A percentile compares a stretch with the other conserved stretches of the same genome.
These are phyloP conservation scores for Eucalyptus polybractea DNA, from an alignment of 345 rosid species.

Conservation along the genomic window DNA sequence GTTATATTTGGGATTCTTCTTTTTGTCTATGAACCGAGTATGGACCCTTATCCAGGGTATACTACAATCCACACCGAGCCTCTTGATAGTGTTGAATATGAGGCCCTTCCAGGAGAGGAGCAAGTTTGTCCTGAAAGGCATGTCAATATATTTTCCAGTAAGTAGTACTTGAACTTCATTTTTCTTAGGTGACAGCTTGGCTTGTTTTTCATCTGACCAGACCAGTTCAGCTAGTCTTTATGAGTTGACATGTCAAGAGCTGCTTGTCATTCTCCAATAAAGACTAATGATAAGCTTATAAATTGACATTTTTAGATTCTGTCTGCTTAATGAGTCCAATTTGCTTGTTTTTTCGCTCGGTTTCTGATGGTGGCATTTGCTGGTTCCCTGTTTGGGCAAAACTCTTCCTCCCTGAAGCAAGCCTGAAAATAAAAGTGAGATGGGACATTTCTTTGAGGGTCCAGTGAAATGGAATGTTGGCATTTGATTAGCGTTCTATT, in stretches of 20 bases:
- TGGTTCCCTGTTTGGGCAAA: background rate
- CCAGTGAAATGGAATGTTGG: background rate
- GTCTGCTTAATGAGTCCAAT: background rate
- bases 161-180: background rate
- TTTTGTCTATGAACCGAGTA: conserved; percentile 50
- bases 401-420: background rate
- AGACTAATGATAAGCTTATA: background rate
- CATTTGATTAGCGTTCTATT: background rate
- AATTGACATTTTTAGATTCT: background rate
- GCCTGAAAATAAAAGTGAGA: background rate
- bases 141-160: conserved; percentile 66
- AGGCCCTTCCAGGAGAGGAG: conserved; percentile 68
- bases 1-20: conserved; percentile 68
- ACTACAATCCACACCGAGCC: conserved; percentile 25
- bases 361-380: background rate
- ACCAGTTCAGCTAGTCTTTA: background rate
- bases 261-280: background rate
- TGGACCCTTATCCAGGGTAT: conserved; percentile 69
- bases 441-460: background rate
- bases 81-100: conserved; percentile 45
- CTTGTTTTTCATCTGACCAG: background rate
- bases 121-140: conserved; percentile 72
- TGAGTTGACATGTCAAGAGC: background rate
- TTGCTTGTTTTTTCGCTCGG: background rate
- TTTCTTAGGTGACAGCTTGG: background rate